These are phyloP conservation scores for Alloascoidea africana DNA, from an alignment of 805 yeast species.

Conservation along the genomic window DNA sequence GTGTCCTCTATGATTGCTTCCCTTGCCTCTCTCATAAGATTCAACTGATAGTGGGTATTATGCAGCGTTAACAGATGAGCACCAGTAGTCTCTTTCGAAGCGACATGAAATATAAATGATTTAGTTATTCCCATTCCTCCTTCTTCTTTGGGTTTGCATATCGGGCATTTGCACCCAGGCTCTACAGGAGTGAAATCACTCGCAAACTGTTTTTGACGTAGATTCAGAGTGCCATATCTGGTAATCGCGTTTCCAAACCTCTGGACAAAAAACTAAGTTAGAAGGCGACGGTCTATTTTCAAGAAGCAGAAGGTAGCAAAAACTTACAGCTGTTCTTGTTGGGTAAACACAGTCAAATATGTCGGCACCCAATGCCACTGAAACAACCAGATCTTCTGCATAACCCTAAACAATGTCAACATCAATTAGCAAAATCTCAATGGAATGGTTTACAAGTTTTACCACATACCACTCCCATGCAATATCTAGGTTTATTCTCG, in stretches of 20 bases:
- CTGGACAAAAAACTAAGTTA: conserved; percentile 2
- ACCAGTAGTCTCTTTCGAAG: conserved; percentile 26
- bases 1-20: conserved; percentile 21
- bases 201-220: conserved; percentile 19
- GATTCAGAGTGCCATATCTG: conserved; percentile 19
- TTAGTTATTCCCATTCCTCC: conserved; percentile 22
- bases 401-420: too few relatives aligned
- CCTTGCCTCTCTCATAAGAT: conserved; percentile 24
- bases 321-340: conserved; percentile 20
- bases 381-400: conserved; percentile 29
- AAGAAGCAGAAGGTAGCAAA: neutral
- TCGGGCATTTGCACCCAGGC: conserved; percentile 24
- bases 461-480: conserved; percentile 22
- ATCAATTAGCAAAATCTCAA: too few relatives aligned
- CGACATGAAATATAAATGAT: conserved; percentile 20
- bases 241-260: conserved; percentile 30
- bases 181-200: conserved; percentile 22
- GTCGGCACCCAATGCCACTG: conserved; percentile 30
- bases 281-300: neutral
- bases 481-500: conserved; percentile 24
- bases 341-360: conserved; percentile 31
- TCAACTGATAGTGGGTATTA: conserved; percentile 25
- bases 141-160: conserved; percentile 16
- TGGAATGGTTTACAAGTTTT: neutral
- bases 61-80: conserved; percentile 28